phyloP scores from a whole-genome alignment of 2,329 filamentous ascomycete species.

The Ascochyta koolunga region DNA sequence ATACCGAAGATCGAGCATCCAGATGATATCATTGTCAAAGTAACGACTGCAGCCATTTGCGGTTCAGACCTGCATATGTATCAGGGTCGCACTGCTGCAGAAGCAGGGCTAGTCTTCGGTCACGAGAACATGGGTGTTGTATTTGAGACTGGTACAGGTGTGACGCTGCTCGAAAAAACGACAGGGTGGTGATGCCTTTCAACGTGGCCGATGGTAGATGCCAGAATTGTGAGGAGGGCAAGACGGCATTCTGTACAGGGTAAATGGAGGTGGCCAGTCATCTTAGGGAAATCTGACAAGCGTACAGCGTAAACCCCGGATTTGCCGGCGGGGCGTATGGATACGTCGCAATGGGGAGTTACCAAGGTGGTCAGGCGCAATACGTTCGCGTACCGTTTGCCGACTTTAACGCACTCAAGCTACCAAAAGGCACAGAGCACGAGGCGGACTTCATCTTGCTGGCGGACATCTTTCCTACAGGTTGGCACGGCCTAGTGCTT shows the following conservation, averaged over 20 bases:
- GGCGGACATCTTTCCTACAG: conserved; percentile 58
- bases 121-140: conserved; percentile 69
- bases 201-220: conserved; percentile 60
- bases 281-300: not conserved
- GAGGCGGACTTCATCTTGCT: conserved; percentile 65
- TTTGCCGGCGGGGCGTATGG: conserved; percentile 67
- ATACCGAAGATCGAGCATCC: conserved; percentile 66
- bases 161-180: conserved; percentile 66
- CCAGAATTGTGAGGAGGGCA: conserved; percentile 68
- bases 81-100: conserved; percentile 67
- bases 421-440: conserved; percentile 66
- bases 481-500: conserved; percentile 64
- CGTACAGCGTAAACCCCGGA: conserved; percentile 58
- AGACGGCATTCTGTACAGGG: conserved; percentile 69
- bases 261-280: conserved; percentile 4
- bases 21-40: conserved; percentile 69
- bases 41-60: conserved; percentile 67
- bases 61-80: conserved; percentile 65
- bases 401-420: conserved; percentile 68
- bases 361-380: conserved; percentile 65
- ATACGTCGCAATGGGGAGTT: conserved; percentile 67
- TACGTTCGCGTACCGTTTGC: conserved; percentile 70
- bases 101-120: conserved; percentile 66
- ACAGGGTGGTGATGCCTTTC: conserved; percentile 69
- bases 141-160: conserved; percentile 62